These are phyloP conservation scores for Vigna nakashimae DNA, from an alignment of 306 rosid genomes.

Conservation along the genomic window DNA sequence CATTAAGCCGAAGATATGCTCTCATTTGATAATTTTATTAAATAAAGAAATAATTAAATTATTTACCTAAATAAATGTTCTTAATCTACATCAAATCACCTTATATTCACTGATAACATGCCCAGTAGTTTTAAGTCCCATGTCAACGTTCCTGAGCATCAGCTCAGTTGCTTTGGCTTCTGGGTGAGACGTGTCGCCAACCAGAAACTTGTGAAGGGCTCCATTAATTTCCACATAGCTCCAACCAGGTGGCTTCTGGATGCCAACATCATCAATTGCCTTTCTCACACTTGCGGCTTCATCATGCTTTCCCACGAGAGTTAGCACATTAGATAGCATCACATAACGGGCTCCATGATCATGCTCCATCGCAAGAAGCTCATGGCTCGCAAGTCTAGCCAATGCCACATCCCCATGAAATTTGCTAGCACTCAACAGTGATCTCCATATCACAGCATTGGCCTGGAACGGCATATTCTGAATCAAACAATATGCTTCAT, in stretches of 20 bases:
- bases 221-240: conserved; percentile 58
- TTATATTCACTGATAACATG: conserved; percentile 42
- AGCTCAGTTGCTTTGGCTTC: conserved; percentile 41
- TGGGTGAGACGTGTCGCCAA: conserved; percentile 39
- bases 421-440: conserved; percentile 54
- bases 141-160: conserved; percentile 46
- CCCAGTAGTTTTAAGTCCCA: conserved; percentile 42
- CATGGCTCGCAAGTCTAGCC: conserved; percentile 48
- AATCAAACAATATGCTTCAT: conserved; percentile 50
- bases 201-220: conserved; percentile 51
- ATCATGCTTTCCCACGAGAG: conserved; percentile 45
- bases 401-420: conserved; percentile 48
- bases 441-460: conserved; percentile 55
- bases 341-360: conserved; percentile 55
- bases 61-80: background rate
- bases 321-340: conserved; percentile 50
- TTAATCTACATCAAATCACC: conserved; percentile 45
- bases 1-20: background rate
- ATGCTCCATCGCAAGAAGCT: conserved; percentile 57
- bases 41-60: background rate
- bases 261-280: conserved; percentile 44
- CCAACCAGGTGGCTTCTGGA: conserved; percentile 62
- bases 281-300: conserved; percentile 55
- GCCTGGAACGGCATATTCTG: conserved; percentile 53
- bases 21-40: background rate